These are phyloP conservation scores for Fusarium armeniacum DNA, from an alignment of 2,329 filamentous ascomycete genomes.

Conservation along the genomic window DNA sequence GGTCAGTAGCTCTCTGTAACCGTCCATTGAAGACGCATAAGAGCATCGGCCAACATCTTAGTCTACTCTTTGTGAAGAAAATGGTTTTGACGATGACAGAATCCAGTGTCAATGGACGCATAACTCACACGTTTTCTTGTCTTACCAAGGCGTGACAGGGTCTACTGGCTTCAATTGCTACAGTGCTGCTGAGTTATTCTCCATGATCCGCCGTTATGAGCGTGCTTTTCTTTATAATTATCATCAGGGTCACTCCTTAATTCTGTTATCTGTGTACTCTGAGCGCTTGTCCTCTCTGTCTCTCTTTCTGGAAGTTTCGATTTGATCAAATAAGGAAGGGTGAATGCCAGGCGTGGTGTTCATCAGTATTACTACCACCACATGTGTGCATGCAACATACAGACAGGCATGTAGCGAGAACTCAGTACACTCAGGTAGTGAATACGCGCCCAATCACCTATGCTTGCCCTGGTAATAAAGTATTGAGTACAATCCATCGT, in stretches of 20 bases:
- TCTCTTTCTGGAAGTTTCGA: slow-evolving; percentile 28
- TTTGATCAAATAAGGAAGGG: slow-evolving; percentile 29
- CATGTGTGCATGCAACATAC: background rate
- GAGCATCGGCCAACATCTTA: background rate
- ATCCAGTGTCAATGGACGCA: background rate
- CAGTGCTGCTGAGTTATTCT: background rate
- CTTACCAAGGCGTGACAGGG: background rate
- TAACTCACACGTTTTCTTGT: background rate
- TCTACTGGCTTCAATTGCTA: background rate
- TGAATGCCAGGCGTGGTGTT: slow-evolving; percentile 25
- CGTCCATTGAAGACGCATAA: background rate
- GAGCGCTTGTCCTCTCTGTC: background rate
- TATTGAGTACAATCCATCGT: slow-evolving; percentile 17
- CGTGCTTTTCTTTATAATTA: background rate
- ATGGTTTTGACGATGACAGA: background rate
- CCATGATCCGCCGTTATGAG: background rate
- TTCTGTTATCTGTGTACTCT: background rate
- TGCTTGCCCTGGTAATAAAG: background rate
- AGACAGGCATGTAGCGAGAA: background rate
- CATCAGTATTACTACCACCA: background rate
- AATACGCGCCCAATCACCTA: background rate
- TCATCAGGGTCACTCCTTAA: background rate
- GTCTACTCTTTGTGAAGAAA: background rate
- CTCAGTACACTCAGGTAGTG: background rate
- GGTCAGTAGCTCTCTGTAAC: background rate